Evolutionary conservation across 2,329 filamentous ascomycete species (phyloP).

Genomic region (Aspergillus flavus): DNA sequence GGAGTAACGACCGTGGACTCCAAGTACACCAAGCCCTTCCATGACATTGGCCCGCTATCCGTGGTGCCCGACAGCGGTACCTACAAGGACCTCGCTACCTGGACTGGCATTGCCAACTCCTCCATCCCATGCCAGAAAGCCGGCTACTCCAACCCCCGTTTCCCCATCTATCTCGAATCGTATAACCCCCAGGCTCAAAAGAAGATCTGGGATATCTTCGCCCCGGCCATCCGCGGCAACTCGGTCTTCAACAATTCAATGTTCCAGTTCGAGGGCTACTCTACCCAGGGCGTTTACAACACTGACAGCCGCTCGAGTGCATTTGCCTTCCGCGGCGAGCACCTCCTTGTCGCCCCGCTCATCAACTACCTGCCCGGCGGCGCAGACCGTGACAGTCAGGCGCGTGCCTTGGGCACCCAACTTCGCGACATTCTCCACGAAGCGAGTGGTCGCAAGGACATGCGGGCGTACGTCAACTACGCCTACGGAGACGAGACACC

Average conservation of each 20-base stretch:
- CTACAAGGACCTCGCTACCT: constrained; percentile 50
- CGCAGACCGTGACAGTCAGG: constrained; percentile 25
- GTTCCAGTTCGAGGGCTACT: constrained; percentile 62
- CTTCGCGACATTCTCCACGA: constrained; percentile 33
- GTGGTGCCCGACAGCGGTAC: constrained; percentile 38
- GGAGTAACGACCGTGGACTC: constrained; percentile 43
- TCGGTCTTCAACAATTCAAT: constrained; percentile 45
- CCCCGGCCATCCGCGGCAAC: constrained; percentile 31
- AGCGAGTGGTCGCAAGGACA: constrained; percentile 21
- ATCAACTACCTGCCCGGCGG: constrained; percentile 33
- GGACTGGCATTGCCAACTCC: constrained; percentile 45
- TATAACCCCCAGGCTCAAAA: constrained; percentile 44
- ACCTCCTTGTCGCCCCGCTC: constrained; percentile 43
- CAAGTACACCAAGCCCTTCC: constrained; percentile 48
- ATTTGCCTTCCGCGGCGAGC: constrained; percentile 51
- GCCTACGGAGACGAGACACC: constrained; percentile 30
- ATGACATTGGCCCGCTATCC: constrained; percentile 43
- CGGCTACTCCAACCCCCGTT: constrained; percentile 44
- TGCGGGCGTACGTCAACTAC: constrained; percentile 37
- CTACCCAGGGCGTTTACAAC: constrained; percentile 47
- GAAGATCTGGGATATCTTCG: constrained; percentile 43
- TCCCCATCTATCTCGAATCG: constrained; percentile 48
- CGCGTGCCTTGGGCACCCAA: constrained; percentile 29
- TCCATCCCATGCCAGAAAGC: constrained; percentile 48
- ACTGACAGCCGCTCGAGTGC: constrained; percentile 43